phyloP scores from a whole-genome alignment of 2,329 filamentous ascomycete genomes.

The Neonectria neomacrospora region DNA sequence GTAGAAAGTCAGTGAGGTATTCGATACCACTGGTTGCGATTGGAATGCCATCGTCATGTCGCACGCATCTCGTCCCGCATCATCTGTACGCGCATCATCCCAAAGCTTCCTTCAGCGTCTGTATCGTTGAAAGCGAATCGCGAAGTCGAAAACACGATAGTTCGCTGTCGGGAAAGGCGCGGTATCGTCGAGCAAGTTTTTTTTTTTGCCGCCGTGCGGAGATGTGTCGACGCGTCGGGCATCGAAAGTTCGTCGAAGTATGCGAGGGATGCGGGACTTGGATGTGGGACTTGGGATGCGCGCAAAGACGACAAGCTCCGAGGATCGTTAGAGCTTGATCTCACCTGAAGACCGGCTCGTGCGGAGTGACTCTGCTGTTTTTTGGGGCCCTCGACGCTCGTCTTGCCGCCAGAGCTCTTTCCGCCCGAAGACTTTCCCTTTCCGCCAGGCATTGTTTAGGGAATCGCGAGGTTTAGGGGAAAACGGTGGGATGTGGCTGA shows the following conservation, averaged over 20 bases:
- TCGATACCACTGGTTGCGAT: neutral
- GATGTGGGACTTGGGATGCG: constrained; percentile 42
- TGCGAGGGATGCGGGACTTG: constrained; percentile 42
- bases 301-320: constrained; percentile 35
- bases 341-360: constrained; percentile 94
- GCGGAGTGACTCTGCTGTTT: constrained; percentile 97
- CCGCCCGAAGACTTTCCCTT: constrained; percentile 94
- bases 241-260: constrained; percentile 29
- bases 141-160: constrained; percentile 18
- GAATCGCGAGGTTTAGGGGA: constrained; percentile 36
- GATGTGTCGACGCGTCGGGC: constrained; percentile 40
- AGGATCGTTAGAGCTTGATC: constrained; percentile 47
- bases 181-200: constrained; percentile 28
- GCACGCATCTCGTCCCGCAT: constrained; percentile 35
- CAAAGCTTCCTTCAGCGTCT: constrained; percentile 14
- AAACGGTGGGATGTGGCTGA: constrained; percentile 25
- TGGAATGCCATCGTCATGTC: constrained; percentile 16
- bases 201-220: constrained; percentile 40
- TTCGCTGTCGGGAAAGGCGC: constrained; percentile 13
- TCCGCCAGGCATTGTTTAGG: constrained; percentile 75
- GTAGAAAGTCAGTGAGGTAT: constrained; percentile 39
- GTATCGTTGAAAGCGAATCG: constrained; percentile 22
- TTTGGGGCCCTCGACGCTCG: constrained; percentile 72
- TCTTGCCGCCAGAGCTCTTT: constrained; percentile 87
- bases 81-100: constrained; percentile 19